Evolutionary conservation across 441 rosid species (phyloP).

Genomic region (Adansonia madagascariensis): DNA sequence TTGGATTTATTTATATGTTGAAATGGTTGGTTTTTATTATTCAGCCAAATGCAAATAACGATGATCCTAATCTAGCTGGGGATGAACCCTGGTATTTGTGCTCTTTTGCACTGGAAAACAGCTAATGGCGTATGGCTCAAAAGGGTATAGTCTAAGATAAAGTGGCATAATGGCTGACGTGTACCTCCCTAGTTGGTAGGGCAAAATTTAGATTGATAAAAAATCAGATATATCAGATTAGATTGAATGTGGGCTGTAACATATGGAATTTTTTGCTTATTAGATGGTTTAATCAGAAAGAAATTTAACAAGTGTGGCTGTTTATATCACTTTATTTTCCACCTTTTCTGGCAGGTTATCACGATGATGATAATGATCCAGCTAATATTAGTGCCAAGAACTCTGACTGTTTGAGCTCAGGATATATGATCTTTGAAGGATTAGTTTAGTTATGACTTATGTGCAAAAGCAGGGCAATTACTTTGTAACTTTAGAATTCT

Average conservation of each 20-base stretch:
- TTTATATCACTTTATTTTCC: not conserved
- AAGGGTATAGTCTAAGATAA: conserved; percentile 1
- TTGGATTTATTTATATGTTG: not conserved
- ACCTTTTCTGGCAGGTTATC: conserved; percentile 1
- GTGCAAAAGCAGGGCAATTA: not conserved
- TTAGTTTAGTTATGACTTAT: not conserved
- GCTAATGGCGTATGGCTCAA: not conserved
- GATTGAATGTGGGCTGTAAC: not conserved
- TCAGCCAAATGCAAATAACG: not conserved
- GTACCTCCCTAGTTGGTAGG: not conserved
- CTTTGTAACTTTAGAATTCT: not conserved
- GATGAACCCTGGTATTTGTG: conserved; percentile 6
- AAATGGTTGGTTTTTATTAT: not conserved
- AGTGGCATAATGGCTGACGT: not conserved
- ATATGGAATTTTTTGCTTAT: not conserved
- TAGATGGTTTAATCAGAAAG: conserved; percentile 4
- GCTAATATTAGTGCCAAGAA: not conserved
- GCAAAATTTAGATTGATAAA: not conserved
- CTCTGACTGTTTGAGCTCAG: not conserved
- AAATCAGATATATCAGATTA: not conserved
- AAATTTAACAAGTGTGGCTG: not conserved
- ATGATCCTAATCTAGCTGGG: not conserved
- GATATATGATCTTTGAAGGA: conserved; percentile 7
- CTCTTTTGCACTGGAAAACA: not conserved
- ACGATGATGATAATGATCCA: conserved; percentile 10